Conservation (phyloP, 306 rosid genomes). For the Vigna reflexopilosa region DNA sequence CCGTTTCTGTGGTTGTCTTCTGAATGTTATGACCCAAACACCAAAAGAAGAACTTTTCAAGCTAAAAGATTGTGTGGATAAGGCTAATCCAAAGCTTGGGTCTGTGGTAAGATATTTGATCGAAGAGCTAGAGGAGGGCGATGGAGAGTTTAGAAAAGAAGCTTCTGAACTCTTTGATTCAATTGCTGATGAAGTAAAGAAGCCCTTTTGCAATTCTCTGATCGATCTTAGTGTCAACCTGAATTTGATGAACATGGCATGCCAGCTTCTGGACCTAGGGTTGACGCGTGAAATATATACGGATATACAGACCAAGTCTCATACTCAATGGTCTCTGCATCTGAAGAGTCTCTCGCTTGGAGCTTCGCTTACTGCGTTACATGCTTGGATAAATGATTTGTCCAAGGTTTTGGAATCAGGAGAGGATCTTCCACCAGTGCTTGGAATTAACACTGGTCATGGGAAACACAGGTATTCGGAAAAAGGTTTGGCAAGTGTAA, state of each 20-base stretch:
- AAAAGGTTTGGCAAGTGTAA: slow-evolving; percentile 72
- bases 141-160: slow-evolving; percentile 63
- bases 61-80: slow-evolving; percentile 67
- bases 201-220: slow-evolving; percentile 90
- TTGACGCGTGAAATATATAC: slow-evolving; percentile 70
- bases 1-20: slow-evolving; percentile 87
- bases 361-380: slow-evolving; percentile 86
- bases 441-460: slow-evolving; percentile 92
- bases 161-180: slow-evolving; percentile 69
- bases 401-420: slow-evolving; percentile 67
- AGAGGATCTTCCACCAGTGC: slow-evolving; percentile 86
- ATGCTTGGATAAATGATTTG: slow-evolving; percentile 91
- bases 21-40: slow-evolving; percentile 85
- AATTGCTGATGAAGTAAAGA: slow-evolving; percentile 66
- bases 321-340: slow-evolving; percentile 91
- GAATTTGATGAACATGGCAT: slow-evolving; percentile 71
- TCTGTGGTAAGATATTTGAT: slow-evolving; percentile 70
- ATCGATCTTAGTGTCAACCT: slow-evolving; percentile 86
- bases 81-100: slow-evolving; percentile 78
- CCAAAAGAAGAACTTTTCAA: slow-evolving; percentile 79
- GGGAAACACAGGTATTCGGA: slow-evolving; percentile 89
- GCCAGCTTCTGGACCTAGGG: slow-evolving; percentile 84
- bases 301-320: slow-evolving; percentile 75
- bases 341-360: slow-evolving; percentile 94
- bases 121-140: slow-evolving; percentile 57